Evolutionary conservation across 2,329 filamentous ascomycete genomes (phyloP).

Genomic region (Tolypocladium inflatum): DNA sequence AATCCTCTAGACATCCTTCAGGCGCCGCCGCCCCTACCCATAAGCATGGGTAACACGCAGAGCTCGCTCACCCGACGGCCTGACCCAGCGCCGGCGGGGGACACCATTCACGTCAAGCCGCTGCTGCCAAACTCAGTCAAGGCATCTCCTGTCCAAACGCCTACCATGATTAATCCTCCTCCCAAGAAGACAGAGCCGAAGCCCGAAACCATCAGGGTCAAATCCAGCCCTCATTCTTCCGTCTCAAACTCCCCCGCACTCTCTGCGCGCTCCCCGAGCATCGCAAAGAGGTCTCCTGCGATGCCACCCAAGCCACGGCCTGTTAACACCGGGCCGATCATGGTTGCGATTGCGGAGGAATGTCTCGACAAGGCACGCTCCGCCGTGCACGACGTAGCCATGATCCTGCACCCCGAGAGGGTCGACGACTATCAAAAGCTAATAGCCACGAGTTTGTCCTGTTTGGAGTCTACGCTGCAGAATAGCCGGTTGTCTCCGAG

Average conservation of each 20-base stretch:
- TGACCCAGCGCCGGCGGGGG: constrained; percentile 3
- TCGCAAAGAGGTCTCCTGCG: constrained; percentile 32
- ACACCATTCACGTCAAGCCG: constrained; percentile 4
- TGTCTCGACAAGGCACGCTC: constrained; percentile 59
- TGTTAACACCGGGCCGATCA: constrained; percentile 45
- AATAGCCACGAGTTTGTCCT: constrained; percentile 62
- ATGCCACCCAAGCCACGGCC: constrained; percentile 29
- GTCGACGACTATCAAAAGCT: constrained; percentile 62
- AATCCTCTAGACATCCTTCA: constrained; percentile 28
- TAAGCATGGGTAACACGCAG: constrained; percentile 12
- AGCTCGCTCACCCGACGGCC: constrained; percentile 7
- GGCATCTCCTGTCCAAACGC: constrained; percentile 7
- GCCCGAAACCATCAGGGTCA: constrained; percentile 12
- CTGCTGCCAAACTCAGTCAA: constrained; percentile 1
- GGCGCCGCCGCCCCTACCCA: constrained; percentile 16
- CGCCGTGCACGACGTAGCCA: constrained; percentile 36
- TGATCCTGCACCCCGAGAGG: constrained; percentile 26
- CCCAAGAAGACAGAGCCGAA: constrained; percentile 6
- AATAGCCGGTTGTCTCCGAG: constrained; percentile 51
- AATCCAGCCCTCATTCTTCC: constrained; percentile 28
- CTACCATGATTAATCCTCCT: constrained; percentile 3
- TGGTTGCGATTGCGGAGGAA: constrained; percentile 67
- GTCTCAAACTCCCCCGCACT: constrained; percentile 32
- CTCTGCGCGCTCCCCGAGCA: constrained; percentile 27
- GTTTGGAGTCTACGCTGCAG: constrained; percentile 60